Evolutionary conservation across 345 rosid genomes (phyloP).

Genomic region (Mercurialis annua): DNA sequence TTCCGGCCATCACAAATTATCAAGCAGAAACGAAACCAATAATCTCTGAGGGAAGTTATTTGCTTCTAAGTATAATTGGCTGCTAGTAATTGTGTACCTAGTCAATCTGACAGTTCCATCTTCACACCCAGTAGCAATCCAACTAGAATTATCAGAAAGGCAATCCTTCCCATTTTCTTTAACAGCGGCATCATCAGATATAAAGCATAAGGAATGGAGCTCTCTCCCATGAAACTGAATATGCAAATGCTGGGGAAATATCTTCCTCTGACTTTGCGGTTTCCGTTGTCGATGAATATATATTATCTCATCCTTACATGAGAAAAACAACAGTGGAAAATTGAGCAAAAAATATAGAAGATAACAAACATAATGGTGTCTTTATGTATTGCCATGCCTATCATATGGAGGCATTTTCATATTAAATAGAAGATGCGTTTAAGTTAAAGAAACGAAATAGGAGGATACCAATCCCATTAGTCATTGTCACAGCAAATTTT

Average conservation of each 20-base stretch:
- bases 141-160: slow-evolving; percentile 44
- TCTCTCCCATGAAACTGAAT: slow-evolving; percentile 96
- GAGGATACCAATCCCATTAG: too few relatives aligned
- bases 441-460: too few relatives aligned
- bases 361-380: not conserved
- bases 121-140: slow-evolving; percentile 98
- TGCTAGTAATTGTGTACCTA: slow-evolving; percentile 38
- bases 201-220: slow-evolving; percentile 82
- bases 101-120: slow-evolving; percentile 98
- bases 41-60: not conserved
- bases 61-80: slow-evolving; percentile 2
- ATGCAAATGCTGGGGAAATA: slow-evolving; percentile 67
- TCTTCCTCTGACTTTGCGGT: slow-evolving; percentile 41
- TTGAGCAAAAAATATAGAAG: slow-evolving; percentile 8
- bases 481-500: too few relatives aligned
- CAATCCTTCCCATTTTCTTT: slow-evolving; percentile 31
- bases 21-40: not conserved
- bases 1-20: not conserved
- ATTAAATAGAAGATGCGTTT: too few relatives aligned
- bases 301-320: slow-evolving; percentile 72
- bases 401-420: too few relatives aligned
- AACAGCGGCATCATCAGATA: slow-evolving; percentile 37
- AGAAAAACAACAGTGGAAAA: slow-evolving; percentile 1
- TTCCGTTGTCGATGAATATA: slow-evolving; percentile 66
- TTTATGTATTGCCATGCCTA: too few relatives aligned